phyloP scores from a whole-genome alignment of 2,329 filamentous ascomycete genomes.

The Botrytis byssoidea region DNA sequence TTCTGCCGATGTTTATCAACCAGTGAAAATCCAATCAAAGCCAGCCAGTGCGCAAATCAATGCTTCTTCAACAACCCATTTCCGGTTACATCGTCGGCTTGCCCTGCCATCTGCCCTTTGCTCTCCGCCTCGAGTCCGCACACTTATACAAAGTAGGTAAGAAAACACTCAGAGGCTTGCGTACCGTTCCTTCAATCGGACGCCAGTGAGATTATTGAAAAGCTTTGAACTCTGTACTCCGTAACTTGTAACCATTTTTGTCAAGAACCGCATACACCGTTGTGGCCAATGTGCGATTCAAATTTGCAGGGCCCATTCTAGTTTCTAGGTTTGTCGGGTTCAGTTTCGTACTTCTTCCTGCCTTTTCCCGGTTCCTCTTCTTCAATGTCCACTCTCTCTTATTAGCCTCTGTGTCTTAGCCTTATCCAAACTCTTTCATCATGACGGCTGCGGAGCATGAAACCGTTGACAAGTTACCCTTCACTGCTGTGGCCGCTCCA shows the following conservation, averaged over 20 bases:
- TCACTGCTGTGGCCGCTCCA: slow-evolving; percentile 32
- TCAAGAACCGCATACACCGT: neutral
- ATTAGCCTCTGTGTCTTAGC: neutral
- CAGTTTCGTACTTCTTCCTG: neutral
- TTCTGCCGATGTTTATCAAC: neutral
- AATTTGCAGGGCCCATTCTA: neutral
- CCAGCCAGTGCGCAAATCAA: neutral
- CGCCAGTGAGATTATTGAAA: neutral
- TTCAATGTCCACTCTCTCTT: slow-evolving; percentile 3
- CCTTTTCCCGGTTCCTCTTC: neutral
- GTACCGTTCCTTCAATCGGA: neutral
- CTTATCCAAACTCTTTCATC: neutral
- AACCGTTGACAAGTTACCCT: slow-evolving; percentile 26
- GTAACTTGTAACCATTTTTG: neutral
- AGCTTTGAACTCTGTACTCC: neutral
- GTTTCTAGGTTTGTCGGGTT: neutral
- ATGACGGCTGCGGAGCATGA: slow-evolving; percentile 17
- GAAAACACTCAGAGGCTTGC: neutral
- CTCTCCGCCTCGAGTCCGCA: neutral
- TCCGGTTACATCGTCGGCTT: neutral
- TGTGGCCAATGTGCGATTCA: neutral
- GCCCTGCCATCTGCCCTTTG: neutral
- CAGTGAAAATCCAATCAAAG: neutral
- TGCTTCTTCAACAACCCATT: neutral
- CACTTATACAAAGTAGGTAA: neutral